Base-by-base conservation (phyloP, 495 filamentous ascomycete species). In the Friedmanniomyces simplex region DNA sequence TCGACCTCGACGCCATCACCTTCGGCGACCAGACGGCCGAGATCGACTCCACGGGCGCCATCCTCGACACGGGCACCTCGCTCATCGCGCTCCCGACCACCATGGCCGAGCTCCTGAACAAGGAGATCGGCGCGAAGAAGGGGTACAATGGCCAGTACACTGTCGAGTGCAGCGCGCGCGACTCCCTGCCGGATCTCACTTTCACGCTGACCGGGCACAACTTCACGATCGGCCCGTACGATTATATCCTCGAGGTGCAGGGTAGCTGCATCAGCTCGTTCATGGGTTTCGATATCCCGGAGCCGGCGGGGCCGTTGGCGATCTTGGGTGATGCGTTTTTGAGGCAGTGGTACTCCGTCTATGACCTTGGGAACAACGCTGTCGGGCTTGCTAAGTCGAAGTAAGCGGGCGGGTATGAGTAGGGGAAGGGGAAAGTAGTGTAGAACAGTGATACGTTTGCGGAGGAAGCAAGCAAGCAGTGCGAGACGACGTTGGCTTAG, bases 321-420 rank as follows among this genome's bases (percentile, higher is more conserved):
- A 97, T 99, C 59, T 82, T 99, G 32, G 94, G 94, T 65, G 94
- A 99, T 72, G 86, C 94, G 47, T 99, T 99, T 87, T 81, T 99
- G 68, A 82, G 94, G 71, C 88, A 77, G 73, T 99, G 87, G 83
- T 99, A 97, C 80, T 95, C 88, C 57, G 86, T 97, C 67, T 99
- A 97, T 67, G 87, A 99, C 72, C 76, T 95, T 39, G 89, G 86
- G 56, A 85, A 86, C 75, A 78, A 82, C 67, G 82, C 82, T 52
- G 87, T 99, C 56, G 90, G 89, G 59, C 80, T 99, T 67, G 94
- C 91, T 62, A 82, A 85, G 76, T 76, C 91, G 25, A 53, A 45
- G 50, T 58, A 58, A 52, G 30, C n/a, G 16, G 46, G 16, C n/a
- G n/a, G n/a, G n/a, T n/a, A 20, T 49, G 16, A n/a, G 4, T 3